phyloP scores from a whole-genome alignment of 2,329 filamentous ascomycete genomes.

The Fusarium avenaceum region DNA sequence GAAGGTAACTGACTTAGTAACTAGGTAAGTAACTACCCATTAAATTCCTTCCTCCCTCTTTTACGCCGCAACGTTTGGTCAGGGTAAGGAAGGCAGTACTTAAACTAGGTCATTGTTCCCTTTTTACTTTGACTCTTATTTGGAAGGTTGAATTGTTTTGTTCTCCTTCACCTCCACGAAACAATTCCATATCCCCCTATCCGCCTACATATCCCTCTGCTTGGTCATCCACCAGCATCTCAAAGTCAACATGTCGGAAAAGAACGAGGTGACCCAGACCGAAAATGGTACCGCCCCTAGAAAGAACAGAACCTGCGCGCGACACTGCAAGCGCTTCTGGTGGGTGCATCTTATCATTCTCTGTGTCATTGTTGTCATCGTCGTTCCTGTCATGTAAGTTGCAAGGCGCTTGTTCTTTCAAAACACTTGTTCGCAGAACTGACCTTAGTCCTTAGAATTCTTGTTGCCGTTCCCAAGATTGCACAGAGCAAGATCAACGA shows the following conservation, averaged over 20 bases:
- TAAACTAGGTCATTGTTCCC: slow-evolving; percentile 43
- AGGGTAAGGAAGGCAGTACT: slow-evolving; percentile 35
- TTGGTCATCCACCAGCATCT: not conserved
- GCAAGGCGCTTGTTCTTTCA: not conserved
- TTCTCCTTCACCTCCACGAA: slow-evolving; percentile 23
- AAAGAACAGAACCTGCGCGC: slow-evolving; percentile 58
- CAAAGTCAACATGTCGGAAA: slow-evolving; percentile 55
- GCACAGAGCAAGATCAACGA: slow-evolving; percentile 69
- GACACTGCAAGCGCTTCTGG: slow-evolving; percentile 70
- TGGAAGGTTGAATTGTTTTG: slow-evolving; percentile 34
- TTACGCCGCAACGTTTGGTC: slow-evolving; percentile 20
- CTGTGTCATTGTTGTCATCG: slow-evolving; percentile 64
- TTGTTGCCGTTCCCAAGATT: slow-evolving; percentile 69
- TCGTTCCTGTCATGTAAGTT: slow-evolving; percentile 72
- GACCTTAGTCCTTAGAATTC: slow-evolving; percentile 59
- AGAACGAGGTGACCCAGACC: slow-evolving; percentile 53
- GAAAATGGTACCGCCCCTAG: slow-evolving; percentile 51
- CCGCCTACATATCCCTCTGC: too few relatives aligned
- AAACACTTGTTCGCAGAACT: slow-evolving; percentile 5
- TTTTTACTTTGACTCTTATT: not conserved
- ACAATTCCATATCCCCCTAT: slow-evolving; percentile 4
- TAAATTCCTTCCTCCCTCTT: slow-evolving; percentile 26
- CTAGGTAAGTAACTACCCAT: slow-evolving; percentile 7
- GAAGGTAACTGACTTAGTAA: not conserved
- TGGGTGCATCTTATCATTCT: slow-evolving; percentile 70